Evolutionary conservation across 2,329 filamentous ascomycete genomes (phyloP).

Genomic region (Epichloe gansuensis): DNA sequence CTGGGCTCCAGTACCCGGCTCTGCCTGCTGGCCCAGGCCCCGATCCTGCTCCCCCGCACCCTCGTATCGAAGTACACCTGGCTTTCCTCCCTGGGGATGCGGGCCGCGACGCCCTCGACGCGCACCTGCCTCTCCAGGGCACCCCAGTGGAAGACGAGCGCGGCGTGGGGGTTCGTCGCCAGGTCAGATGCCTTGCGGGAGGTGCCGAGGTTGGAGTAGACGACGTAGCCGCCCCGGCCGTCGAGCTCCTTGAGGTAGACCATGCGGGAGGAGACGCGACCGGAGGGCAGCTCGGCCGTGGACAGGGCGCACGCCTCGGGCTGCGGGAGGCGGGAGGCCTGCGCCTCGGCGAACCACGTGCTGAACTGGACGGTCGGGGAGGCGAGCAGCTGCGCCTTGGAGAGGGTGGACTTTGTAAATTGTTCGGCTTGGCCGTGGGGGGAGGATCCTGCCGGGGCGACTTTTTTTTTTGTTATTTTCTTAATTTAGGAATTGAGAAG

Average conservation of each 20-base stretch:
- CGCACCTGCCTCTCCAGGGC: constrained; percentile 78
- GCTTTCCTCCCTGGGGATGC: constrained; percentile 58
- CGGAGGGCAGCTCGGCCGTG: constrained; percentile 71
- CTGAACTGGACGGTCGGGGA: constrained; percentile 75
- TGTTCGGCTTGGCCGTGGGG: constrained; percentile 56
- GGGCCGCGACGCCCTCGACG: constrained; percentile 64
- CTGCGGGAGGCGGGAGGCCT: constrained; percentile 47
- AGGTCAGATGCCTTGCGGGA: constrained; percentile 58
- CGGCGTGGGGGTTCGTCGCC: constrained; percentile 60
- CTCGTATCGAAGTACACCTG: constrained; percentile 53
- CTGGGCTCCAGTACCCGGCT: constrained; percentile 55
- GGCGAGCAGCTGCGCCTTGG: constrained; percentile 44
- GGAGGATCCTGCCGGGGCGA: constrained; percentile 50
- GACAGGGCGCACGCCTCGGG: constrained; percentile 83
- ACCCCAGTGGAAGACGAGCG: constrained; percentile 85
- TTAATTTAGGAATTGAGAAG: not conserved
- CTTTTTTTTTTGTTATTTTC: constrained; percentile 16
- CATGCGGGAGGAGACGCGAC: constrained; percentile 69
- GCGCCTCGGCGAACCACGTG: constrained; percentile 71
- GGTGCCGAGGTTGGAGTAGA: constrained; percentile 88
- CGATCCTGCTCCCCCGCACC: constrained; percentile 70
- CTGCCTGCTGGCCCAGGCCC: constrained; percentile 89
- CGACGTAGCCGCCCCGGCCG: constrained; percentile 58
- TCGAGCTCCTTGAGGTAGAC: constrained; percentile 97
- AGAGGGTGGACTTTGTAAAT: constrained; percentile 53